These are phyloP conservation scores for Plasmopara halstedii DNA, from an alignment of 352 stramenopile genomes.

Conservation along the genomic window DNA sequence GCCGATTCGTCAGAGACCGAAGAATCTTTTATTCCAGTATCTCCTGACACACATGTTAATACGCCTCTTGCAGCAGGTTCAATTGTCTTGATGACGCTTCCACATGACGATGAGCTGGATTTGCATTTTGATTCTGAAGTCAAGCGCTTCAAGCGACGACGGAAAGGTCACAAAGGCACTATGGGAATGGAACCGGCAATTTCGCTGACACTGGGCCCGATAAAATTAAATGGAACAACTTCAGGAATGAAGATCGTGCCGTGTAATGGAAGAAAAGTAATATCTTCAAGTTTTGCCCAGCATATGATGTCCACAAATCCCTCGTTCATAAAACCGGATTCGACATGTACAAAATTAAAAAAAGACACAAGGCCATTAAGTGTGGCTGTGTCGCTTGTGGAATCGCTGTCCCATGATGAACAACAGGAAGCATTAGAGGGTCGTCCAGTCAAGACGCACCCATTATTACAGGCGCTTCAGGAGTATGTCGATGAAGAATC, in stretches of 20 bases:
- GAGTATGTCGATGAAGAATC: conserved; percentile 55
- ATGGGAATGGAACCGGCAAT: conserved; percentile 8
- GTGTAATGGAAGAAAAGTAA: conserved; percentile 12
- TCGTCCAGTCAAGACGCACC: conserved; percentile 55
- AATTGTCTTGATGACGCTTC: conserved; percentile 55
- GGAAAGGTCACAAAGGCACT: conserved; percentile 21
- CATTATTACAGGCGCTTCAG: conserved; percentile 52
- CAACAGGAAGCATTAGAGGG: conserved; percentile 57
- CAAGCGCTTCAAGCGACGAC: conserved; percentile 52
- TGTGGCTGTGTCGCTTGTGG: conserved; percentile 60
- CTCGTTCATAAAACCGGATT: conserved; percentile 17
- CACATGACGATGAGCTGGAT: conserved; percentile 28
- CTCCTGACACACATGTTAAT: conserved; percentile 68
- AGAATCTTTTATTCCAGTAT: conserved; percentile 50
- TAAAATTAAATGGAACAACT: conserved; percentile 10
- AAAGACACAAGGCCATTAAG: conserved; percentile 38
- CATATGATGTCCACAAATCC: conserved; percentile 21
- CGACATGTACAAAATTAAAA: conserved; percentile 10
- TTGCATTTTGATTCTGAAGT: conserved; percentile 40
- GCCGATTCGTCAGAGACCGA: conserved; percentile 41
- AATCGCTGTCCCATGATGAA: conserved; percentile 62
- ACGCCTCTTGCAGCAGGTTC: conserved; percentile 34
- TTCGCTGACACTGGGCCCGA: conserved; percentile 27
- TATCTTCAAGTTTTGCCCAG: conserved; percentile 9
- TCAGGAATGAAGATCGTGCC: neutral